These are phyloP conservation scores for Sporothrix humicola DNA, from an alignment of 2,329 filamentous ascomycete genomes.

Conservation along the genomic window DNA sequence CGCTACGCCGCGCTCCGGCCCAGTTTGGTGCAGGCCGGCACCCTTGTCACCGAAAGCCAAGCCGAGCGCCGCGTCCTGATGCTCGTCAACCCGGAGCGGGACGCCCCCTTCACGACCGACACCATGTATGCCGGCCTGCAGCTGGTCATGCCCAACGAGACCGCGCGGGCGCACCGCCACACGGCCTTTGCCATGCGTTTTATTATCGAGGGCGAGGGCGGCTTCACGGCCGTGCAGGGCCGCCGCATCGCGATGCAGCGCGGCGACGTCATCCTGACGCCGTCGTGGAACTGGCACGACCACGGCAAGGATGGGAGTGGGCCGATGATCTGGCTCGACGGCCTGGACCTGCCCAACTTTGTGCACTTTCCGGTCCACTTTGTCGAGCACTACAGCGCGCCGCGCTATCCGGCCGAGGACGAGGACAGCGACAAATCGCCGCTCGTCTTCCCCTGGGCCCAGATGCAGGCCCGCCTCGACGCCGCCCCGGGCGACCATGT, in stretches of 20 bases:
- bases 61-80: conserved; percentile 49
- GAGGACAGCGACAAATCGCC: conserved; percentile 47
- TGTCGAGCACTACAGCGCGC: conserved; percentile 53
- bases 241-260: conserved; percentile 54
- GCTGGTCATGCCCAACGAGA: conserved; percentile 60
- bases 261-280: conserved; percentile 61
- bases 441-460: conserved; percentile 56
- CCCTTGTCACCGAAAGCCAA: conserved; percentile 45
- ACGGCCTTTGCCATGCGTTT: conserved; percentile 61
- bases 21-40: conserved; percentile 44
- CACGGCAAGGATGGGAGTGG: conserved; percentile 60
- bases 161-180: conserved; percentile 58
- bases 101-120: conserved; percentile 59
- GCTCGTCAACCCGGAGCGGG: conserved; percentile 48
- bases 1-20: conserved; percentile 45
- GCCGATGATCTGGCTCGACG: conserved; percentile 64
- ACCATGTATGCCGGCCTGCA: conserved; percentile 61
- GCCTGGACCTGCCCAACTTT: conserved; percentile 58
- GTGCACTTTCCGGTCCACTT: conserved; percentile 59
- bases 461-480: conserved; percentile 53
- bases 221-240: conserved; percentile 62
- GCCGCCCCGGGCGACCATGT: conserved; percentile 40
- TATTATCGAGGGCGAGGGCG: conserved; percentile 59
- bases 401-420: conserved; percentile 51
- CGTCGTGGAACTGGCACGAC: conserved; percentile 63